Evolutionary conservation across 1,284 basidiomycete genomes (phyloP), one percentile per base, ranked within the genome.

Genomic region (Fomitiporia mediterranea): DNA sequence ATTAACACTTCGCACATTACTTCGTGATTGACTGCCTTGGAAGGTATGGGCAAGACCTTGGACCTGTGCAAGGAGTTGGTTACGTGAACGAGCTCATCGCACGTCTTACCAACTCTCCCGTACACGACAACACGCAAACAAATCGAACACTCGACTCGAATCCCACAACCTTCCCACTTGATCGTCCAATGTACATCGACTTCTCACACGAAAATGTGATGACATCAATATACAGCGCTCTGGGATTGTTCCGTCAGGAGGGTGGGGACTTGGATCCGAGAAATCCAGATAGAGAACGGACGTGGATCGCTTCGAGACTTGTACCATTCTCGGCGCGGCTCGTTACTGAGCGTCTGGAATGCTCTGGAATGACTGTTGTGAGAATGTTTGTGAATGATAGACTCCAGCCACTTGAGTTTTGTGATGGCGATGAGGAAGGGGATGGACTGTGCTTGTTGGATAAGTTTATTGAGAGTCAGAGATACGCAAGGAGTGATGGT

Each of bases 191-290:
- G 51, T 90, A 86, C 62, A 82, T 78, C 19, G 90, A 93, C 68
- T 91, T 92, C 68, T 84, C 87, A 21, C 89, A 92, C 67, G 90
- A 93, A 66, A 85, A 90, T 67, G 75, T 87, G 64, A 88, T 94
- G 80, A 73, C 89, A 37, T 82, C 88, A 39, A 85, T 92, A 57
- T 84, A 82, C 55, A 69, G 82, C n/a, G 86, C 89, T 0, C 68
- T 93, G 51, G 88, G 89, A 13, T 72, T 93, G 15, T 85, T 89
- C 68, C 68, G 60, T 19, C 30, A 35, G 62, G n/a, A n/a, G n/a
- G 35, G 9, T 5, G 34, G 51, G 37, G 70, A 67, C 23, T 74
- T 82, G 23, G 70, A 80, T 64, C 75, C 82, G 1, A 66, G 63
- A 3, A 53, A 57, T 3, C 73, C 73, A 0, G 70, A 80, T 55